Percentiles rank a stretch among this genome's conserved stretches.
These are phyloP conservation scores for Fomitiporia mediterranea DNA, from an alignment of 1,284 basidiomycete genomes.

Conservation along the genomic window DNA sequence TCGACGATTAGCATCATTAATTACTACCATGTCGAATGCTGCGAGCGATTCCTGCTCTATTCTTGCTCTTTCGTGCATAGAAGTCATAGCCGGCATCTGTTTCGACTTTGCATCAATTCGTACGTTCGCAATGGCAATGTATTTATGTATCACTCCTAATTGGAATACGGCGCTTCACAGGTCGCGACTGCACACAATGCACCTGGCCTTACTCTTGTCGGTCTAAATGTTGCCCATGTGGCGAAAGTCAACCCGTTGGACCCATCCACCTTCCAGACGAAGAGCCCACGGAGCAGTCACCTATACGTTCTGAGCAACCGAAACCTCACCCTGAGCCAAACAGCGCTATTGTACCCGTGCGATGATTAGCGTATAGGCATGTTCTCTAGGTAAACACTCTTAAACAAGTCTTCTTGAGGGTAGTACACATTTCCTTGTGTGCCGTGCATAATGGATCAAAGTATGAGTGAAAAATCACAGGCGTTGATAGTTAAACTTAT, in stretches of 20 bases:
- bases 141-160: neutral
- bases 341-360: neutral
- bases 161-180: neutral
- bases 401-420: too few relatives aligned
- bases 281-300: neutral
- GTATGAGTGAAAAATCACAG: too few relatives aligned
- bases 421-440: too few relatives aligned
- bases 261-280: constrained; percentile 1
- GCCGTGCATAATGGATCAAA: too few relatives aligned
- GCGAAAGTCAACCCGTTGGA: neutral
- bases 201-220: neutral
- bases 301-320: neutral
- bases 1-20: neutral
- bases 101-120: constrained; percentile 10
- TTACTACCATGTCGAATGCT: neutral
- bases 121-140: neutral
- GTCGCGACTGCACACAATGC: constrained; percentile 14
- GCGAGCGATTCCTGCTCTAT: constrained; percentile 4
- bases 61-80: constrained; percentile 3
- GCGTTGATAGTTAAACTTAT: too few relatives aligned
- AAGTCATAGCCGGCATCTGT: constrained; percentile 7
- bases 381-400: neutral
- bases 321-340: neutral
- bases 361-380: neutral
- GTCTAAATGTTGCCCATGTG: neutral